These are phyloP conservation scores for Melanogaster broomeanus DNA, from an alignment of 768 basidiomycete genomes.

Conservation along the genomic window DNA sequence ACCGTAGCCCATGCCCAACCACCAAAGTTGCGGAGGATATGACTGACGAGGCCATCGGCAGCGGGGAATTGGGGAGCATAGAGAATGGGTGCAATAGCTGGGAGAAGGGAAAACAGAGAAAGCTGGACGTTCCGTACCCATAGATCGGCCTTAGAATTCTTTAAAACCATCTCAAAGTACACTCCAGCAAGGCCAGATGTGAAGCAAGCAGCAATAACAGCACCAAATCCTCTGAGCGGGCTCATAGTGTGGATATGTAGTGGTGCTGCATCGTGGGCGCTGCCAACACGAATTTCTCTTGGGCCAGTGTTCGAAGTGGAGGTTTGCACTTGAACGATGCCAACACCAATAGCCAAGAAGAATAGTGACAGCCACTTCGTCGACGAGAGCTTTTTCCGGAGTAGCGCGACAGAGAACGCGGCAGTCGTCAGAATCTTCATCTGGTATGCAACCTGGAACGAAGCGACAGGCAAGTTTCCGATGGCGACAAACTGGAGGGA, in stretches of 20 bases:
- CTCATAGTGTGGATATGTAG: slow-evolving; percentile 73
- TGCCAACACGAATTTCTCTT: slow-evolving; percentile 53
- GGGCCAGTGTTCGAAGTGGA: slow-evolving; percentile 35
- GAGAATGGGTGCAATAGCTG: slow-evolving; percentile 82
- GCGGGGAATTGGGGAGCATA: slow-evolving; percentile 44
- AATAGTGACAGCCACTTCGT: slow-evolving; percentile 88
- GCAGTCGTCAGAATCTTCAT: slow-evolving; percentile 99
- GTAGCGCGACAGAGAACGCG: slow-evolving; percentile 83
- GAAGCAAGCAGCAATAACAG: slow-evolving; percentile 83
- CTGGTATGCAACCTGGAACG: slow-evolving; percentile 97
- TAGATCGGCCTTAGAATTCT: slow-evolving; percentile 78
- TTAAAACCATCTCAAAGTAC: slow-evolving; percentile 93
- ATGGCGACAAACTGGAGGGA: slow-evolving; percentile 97
- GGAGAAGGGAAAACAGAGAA: slow-evolving; percentile 86
- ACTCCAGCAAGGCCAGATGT: slow-evolving; percentile 90
- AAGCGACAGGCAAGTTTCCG: slow-evolving; percentile 92
- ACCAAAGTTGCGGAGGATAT: slow-evolving; percentile 85
- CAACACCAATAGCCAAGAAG: slow-evolving; percentile 89
- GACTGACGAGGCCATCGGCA: slow-evolving; percentile 51
- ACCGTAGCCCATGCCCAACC: slow-evolving; percentile 97
- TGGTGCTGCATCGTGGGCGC: slow-evolving; percentile 65
- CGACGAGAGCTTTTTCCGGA: slow-evolving; percentile 69
- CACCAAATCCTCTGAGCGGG: slow-evolving; percentile 79
- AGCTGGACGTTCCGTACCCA: slow-evolving; percentile 93
- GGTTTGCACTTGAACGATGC: slow-evolving; percentile 92